A percentile compares a stretch with the other conserved stretches of the same genome.
Conservation (phyloP, 163 green algal species). For the Chlamydomonas reinhardtii region DNA sequence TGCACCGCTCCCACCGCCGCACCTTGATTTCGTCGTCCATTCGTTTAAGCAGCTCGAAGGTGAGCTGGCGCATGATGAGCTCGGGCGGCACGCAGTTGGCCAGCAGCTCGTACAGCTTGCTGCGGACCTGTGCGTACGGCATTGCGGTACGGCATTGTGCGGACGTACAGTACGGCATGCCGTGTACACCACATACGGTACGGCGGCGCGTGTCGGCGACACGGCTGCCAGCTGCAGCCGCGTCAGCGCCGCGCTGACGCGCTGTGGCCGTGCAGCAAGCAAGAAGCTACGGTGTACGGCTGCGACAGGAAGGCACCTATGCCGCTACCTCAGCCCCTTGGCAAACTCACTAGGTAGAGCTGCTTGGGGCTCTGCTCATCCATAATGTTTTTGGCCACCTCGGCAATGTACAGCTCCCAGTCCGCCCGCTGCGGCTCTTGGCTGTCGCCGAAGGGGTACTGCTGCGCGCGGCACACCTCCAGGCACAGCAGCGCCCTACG, state of each 20-base stretch:
- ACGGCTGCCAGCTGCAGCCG: no score
- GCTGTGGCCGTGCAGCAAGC: no score
- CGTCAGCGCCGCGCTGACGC: no score
- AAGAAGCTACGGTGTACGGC: no score
- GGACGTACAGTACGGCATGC: no score
- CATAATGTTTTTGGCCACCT: slow-evolving; percentile 93
- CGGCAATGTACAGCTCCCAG: slow-evolving; percentile 70
- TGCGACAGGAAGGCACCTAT: no score
- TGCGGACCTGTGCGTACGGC: slow-evolving; percentile 67
- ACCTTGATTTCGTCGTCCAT: slow-evolving; percentile 93
- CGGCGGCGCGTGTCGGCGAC: not conserved
- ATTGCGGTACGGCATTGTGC: no score
- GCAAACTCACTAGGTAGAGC: slow-evolving; percentile 79
- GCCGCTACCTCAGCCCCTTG: no score
- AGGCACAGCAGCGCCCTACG: slow-evolving; percentile 75
- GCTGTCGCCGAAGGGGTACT: slow-evolving; percentile 57
- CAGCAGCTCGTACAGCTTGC: slow-evolving; percentile 98
- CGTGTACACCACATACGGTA: no score
- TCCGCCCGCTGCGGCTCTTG: slow-evolving; percentile 54
- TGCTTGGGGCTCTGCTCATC: slow-evolving; percentile 91
- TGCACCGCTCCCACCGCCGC: no score
- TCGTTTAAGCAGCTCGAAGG: slow-evolving; percentile 81
- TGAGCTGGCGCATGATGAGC: slow-evolving; percentile 81
- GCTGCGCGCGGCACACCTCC: slow-evolving; percentile 79
- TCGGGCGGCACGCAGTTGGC: slow-evolving; percentile 97